A percentile compares a stretch with the other conserved stretches of the same genome.
These are phyloP conservation scores for Fusarium begoniae DNA, from an alignment of 2,329 filamentous ascomycete species.

Conservation along the genomic window DNA sequence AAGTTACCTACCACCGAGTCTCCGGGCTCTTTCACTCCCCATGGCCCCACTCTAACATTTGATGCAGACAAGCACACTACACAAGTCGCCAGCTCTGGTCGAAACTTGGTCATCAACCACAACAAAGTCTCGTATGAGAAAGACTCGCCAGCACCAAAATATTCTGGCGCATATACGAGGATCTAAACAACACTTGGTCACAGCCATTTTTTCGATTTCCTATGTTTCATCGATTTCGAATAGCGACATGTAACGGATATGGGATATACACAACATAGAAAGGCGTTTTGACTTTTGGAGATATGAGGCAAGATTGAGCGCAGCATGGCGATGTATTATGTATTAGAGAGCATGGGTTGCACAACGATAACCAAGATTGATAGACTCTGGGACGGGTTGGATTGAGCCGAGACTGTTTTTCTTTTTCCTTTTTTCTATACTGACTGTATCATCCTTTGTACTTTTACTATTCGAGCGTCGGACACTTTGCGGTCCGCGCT, in stretches of 20 bases:
- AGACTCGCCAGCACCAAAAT: constrained; percentile 44
- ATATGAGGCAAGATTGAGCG: constrained; percentile 18
- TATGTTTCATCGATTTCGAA: constrained; percentile 10
- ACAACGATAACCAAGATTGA: constrained; percentile 7
- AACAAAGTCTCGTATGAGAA: constrained; percentile 44
- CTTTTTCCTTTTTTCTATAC: neutral
- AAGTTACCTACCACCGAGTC: constrained; percentile 29
- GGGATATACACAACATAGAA: constrained; percentile 24
- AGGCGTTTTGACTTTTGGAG: constrained; percentile 32
- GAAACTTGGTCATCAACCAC: constrained; percentile 48
- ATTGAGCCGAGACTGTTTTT: constrained; percentile 5
- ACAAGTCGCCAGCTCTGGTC: constrained; percentile 35
- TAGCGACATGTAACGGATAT: constrained; percentile 29
- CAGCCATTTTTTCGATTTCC: neutral
- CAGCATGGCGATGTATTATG: constrained; percentile 32
- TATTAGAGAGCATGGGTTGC: constrained; percentile 19
- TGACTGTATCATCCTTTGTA: constrained; percentile 20
- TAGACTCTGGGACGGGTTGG: constrained; percentile 18
- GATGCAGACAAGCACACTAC: constrained; percentile 39
- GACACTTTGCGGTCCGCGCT: constrained; percentile 14
- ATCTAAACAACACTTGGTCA: neutral
- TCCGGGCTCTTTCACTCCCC: neutral
- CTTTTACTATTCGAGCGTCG: constrained; percentile 15
- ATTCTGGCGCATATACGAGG: constrained; percentile 36
- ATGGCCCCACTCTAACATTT: constrained; percentile 33